phyloP scores from a whole-genome alignment of 495 filamentous ascomycete genomes.

The Terfezia boudieri region DNA sequence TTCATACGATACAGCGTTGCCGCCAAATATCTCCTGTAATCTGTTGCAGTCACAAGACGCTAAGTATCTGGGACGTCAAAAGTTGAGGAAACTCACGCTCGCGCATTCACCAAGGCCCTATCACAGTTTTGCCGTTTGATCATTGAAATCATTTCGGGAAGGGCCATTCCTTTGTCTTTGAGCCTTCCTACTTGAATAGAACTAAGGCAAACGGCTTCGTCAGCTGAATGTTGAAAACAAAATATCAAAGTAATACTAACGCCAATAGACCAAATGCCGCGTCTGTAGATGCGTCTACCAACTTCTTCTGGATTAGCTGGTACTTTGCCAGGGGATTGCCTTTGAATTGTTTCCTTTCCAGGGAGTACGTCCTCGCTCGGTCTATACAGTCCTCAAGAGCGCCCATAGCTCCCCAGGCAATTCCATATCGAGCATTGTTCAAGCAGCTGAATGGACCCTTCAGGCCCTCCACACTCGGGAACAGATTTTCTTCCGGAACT shows the following conservation, averaged over 20 bases:
- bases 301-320: constrained; percentile 95
- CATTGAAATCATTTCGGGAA: constrained; percentile 97
- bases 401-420: constrained; percentile 82
- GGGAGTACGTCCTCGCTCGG: constrained; percentile 60
- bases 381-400: constrained; percentile 77
- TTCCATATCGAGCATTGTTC: constrained; percentile 80
- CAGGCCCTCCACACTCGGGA: constrained; percentile 73
- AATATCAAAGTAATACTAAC: constrained; percentile 18
- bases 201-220: not conserved
- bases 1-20: constrained; percentile 91
- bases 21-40: constrained; percentile 87
- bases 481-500: constrained; percentile 79
- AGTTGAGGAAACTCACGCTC: constrained; percentile 30
- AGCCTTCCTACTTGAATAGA: constrained; percentile 66
- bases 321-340: constrained; percentile 89
- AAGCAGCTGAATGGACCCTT: constrained; percentile 80
- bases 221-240: too few relatives aligned
- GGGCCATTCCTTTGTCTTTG: constrained; percentile 69
- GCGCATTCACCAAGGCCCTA: constrained; percentile 55
- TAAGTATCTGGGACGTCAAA: constrained; percentile 4
- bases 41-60: constrained; percentile 17
- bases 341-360: constrained; percentile 92
- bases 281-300: constrained; percentile 79
- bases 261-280: constrained; percentile 73
- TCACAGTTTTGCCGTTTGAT: constrained; percentile 98